Percentiles rank a stretch among this genome's conserved stretches.
These are phyloP conservation scores for Xylariales sp. DNA, from an alignment of 2,329 filamentous ascomycete genomes.

Conservation along the genomic window DNA sequence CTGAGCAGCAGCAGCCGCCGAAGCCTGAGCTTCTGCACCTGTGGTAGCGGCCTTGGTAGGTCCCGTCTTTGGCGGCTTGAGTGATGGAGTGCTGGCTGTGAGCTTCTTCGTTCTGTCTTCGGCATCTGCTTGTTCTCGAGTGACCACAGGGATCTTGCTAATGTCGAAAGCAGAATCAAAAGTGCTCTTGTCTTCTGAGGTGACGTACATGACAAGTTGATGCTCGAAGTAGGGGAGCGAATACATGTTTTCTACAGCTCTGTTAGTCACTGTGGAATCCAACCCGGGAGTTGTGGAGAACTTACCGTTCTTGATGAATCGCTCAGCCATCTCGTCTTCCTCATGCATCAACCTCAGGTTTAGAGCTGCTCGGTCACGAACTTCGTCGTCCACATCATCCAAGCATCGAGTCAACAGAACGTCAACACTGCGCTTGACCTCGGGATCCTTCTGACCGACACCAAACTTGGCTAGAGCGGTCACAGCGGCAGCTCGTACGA, in stretches of 20 bases:
- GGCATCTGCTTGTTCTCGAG: conserved; percentile 90
- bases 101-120: conserved; percentile 98
- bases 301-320: conserved; percentile 89
- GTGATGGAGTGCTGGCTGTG: conserved; percentile 82
- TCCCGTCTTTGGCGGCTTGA: conserved; percentile 85
- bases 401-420: conserved; percentile 90
- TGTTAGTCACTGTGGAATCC: conserved; percentile 22
- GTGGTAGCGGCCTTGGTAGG: conserved; percentile 66
- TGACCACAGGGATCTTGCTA: conserved; percentile 84
- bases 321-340: conserved; percentile 77
- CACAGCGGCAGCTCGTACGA: conserved; percentile 90
- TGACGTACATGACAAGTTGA: conserved; percentile 96
- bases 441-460: conserved; percentile 90
- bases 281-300: conserved; percentile 10
- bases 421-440: conserved; percentile 92
- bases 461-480: conserved; percentile 96
- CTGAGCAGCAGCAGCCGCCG: conserved; percentile 75
- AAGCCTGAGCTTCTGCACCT: conserved; percentile 69
- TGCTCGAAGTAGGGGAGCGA: conserved; percentile 93
- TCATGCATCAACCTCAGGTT: conserved; percentile 91
- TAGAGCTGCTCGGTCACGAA: conserved; percentile 88
- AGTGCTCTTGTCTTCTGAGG: conserved; percentile 79
- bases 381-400: conserved; percentile 96
- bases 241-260: conserved; percentile 76
- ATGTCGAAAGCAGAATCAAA: conserved; percentile 89